phyloP scores from a whole-genome alignment of 1,139 yeast species.

The Ashbya aceris region DNA sequence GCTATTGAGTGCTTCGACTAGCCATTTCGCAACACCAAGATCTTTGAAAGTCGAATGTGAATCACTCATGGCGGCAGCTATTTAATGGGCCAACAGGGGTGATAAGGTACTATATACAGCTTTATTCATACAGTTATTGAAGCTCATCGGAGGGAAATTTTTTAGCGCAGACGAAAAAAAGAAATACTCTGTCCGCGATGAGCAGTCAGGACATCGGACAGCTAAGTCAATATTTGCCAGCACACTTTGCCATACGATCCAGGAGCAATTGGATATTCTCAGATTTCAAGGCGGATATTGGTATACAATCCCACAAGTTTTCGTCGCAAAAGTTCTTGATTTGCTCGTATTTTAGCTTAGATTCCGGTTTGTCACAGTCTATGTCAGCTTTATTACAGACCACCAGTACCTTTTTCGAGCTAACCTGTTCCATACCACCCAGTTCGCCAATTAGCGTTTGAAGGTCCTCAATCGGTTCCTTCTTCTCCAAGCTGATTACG shows the following conservation, averaged over 20 bases:
- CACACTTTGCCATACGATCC: slow-evolving; percentile 43
- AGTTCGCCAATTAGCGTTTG: slow-evolving; percentile 56
- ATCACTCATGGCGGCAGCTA: background rate
- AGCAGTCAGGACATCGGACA: background rate
- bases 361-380: slow-evolving; percentile 33
- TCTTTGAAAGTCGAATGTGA: slow-evolving; percentile 36
- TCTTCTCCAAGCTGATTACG: slow-evolving; percentile 63
- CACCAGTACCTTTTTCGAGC: slow-evolving; percentile 52
- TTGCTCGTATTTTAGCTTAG: slow-evolving; percentile 34
- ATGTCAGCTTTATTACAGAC: slow-evolving; percentile 92
- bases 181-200: too few relatives aligned
- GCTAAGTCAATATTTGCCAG: slow-evolving; percentile 6
- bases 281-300: slow-evolving; percentile 69
- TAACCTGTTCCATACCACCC: slow-evolving; percentile 46
- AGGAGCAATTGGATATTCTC: slow-evolving; percentile 69
- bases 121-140: too few relatives aligned
- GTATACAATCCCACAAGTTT: slow-evolving; percentile 59
- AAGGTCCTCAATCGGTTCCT: slow-evolving; percentile 57
- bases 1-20: slow-evolving; percentile 65
- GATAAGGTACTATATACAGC: too few relatives aligned
- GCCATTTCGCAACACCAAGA: slow-evolving; percentile 80
- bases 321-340: slow-evolving; percentile 38
- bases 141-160: too few relatives aligned
- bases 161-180: too few relatives aligned
- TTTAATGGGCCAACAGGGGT: background rate